Evolutionary conservation across 257 asterid species (phyloP).

Genomic region (Jasminum sambac): DNA sequence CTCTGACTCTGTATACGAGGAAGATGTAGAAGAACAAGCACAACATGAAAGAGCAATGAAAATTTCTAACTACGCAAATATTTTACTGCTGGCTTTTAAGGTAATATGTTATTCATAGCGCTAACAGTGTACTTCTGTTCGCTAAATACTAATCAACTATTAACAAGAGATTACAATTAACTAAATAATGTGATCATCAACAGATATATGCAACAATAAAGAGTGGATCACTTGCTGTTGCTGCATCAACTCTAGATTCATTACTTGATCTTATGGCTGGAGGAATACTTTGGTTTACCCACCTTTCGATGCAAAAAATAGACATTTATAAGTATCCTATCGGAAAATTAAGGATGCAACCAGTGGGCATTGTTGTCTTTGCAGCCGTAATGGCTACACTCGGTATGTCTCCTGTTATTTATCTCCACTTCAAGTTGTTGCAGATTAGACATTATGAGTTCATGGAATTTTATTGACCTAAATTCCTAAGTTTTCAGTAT

Average conservation of each 20-base stretch:
- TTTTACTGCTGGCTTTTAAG: constrained; percentile 71
- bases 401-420: constrained; percentile 44
- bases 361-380: constrained; percentile 87
- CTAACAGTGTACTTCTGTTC: neutral
- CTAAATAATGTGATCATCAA: constrained; percentile 6
- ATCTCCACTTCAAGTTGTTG: neutral
- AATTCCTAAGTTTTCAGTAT: too few relatives aligned
- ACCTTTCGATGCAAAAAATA: constrained; percentile 74
- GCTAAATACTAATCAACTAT: too few relatives aligned
- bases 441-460: too few relatives aligned
- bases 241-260: constrained; percentile 95
- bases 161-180: too few relatives aligned
- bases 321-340: constrained; percentile 89
- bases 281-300: constrained; percentile 88
- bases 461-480: too few relatives aligned
- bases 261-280: constrained; percentile 97
- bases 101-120: constrained; percentile 32
- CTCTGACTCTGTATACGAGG: constrained; percentile 53
- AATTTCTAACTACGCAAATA: constrained; percentile 77
- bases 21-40: constrained; percentile 58
- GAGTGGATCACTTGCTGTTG: constrained; percentile 88
- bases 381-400: constrained; percentile 98
- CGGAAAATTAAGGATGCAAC: constrained; percentile 94
- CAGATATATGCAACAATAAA: constrained; percentile 74
- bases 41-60: constrained; percentile 86